Evolutionary conservation across 208 protist genomes (phyloP).

Genomic region (Phytomonas sp.): DNA sequence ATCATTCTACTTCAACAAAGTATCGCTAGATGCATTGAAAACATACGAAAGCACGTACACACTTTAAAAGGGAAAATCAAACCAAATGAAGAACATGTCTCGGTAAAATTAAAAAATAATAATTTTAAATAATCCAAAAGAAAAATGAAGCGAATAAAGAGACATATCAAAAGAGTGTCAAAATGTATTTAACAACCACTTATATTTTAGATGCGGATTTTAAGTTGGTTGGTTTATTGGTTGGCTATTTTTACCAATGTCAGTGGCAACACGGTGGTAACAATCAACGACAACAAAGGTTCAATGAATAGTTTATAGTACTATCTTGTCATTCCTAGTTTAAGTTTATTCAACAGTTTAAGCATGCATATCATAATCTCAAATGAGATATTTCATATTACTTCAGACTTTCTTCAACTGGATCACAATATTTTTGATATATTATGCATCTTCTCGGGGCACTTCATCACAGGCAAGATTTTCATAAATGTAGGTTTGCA

Average conservation of each 20-base stretch:
- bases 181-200: neutral
- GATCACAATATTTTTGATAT: neutral
- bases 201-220: neutral
- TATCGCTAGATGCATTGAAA: neutral
- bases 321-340: neutral
- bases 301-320: neutral
- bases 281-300: neutral
- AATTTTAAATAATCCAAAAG: slow-evolving; percentile 1
- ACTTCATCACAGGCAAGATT: slow-evolving; percentile 34
- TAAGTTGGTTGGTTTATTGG: neutral
- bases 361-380: neutral
- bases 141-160: slow-evolving; percentile 2
- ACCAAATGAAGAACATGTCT: slow-evolving; percentile 1
- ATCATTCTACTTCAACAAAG: neutral
- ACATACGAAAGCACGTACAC: neutral
- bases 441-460: slow-evolving; percentile 17
- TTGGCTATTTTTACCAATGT: neutral
- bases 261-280: neutral
- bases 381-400: neutral
- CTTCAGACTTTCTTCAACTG: neutral
- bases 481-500: slow-evolving; percentile 41
- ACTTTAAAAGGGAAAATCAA: slow-evolving; percentile 5
- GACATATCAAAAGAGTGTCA: neutral
- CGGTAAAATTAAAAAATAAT: slow-evolving; percentile 2
- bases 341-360: neutral